Percentiles rank a stretch among this genome's conserved stretches.
phyloP scores from a whole-genome alignment of 2,329 filamentous ascomycete species.

The Diaporthe destruens region DNA sequence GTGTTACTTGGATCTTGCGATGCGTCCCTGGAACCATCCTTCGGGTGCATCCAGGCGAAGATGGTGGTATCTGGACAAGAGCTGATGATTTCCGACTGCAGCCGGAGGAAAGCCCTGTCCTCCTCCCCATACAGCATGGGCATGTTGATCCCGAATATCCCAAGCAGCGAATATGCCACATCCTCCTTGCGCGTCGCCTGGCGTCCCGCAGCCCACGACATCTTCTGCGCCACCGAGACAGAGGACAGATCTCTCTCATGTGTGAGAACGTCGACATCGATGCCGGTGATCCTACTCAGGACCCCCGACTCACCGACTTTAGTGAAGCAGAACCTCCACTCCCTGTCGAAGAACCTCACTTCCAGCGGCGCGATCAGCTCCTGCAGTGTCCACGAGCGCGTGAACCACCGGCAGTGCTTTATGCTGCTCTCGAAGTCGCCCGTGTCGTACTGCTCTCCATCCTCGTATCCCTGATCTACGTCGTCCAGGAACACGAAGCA shows the following conservation, averaged over 20 bases:
- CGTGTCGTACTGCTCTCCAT: no score
- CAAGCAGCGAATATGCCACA: conserved; percentile 35
- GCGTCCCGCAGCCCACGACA: conserved; percentile 39
- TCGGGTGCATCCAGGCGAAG: conserved; percentile 22
- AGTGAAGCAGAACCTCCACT: conserved; percentile 27
- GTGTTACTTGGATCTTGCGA: background rate
- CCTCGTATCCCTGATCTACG: background rate
- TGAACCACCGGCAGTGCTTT: conserved; percentile 37
- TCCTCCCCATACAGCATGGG: conserved; percentile 38
- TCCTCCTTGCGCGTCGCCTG: conserved; percentile 37
- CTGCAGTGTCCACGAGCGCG: conserved; percentile 39
- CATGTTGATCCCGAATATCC: conserved; percentile 38
- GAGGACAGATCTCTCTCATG: conserved; percentile 2
- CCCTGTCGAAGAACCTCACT: conserved; percentile 26
- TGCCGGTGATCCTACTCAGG: conserved; percentile 28
- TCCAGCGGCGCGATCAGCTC: conserved; percentile 34
- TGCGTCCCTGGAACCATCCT: background rate
- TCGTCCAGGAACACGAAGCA: conserved; percentile 36
- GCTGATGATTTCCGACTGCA: conserved; percentile 38
- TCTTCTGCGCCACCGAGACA: conserved; percentile 39
- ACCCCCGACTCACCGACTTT: conserved; percentile 14
- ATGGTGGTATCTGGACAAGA: conserved; percentile 30
- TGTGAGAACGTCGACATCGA: conserved; percentile 30
- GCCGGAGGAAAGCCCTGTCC: conserved; percentile 36
- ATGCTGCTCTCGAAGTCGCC: conserved; percentile 2